Conservation (phyloP, 2,329 filamentous ascomycete genomes). For the Fusarium praegraminearum region DNA sequence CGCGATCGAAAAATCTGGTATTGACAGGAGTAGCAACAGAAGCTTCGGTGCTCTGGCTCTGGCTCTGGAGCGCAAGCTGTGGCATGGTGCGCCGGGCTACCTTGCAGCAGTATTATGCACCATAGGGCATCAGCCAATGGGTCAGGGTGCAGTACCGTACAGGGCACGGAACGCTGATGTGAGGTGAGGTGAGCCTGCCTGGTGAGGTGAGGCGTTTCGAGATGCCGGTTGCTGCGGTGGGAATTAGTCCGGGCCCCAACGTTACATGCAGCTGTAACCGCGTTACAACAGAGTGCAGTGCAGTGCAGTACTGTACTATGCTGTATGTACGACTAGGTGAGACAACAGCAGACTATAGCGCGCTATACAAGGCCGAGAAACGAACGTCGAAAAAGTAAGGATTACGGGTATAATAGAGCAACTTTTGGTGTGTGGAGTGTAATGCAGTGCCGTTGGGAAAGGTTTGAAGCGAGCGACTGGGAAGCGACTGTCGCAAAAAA, state of each 20-base stretch:
- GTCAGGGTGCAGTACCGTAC: conserved; percentile 23
- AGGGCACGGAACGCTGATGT: conserved; percentile 37
- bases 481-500: conserved; percentile 30
- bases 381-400: conserved; percentile 16
- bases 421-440: conserved; percentile 22
- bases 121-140: conserved; percentile 49
- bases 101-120: conserved; percentile 52
- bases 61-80: conserved; percentile 61
- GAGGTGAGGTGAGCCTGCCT: conserved; percentile 28
- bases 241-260: conserved; percentile 42
- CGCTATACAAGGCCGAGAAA: conserved; percentile 11
- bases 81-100: conserved; percentile 60
- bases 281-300: conserved; percentile 21
- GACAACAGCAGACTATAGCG: conserved; percentile 29
- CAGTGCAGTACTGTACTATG: background rate
- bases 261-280: conserved; percentile 45
- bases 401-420: conserved; percentile 24
- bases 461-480: conserved; percentile 36
- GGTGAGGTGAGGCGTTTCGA: conserved; percentile 49
- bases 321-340: conserved; percentile 17
- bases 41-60: conserved; percentile 54
- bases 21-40: conserved; percentile 38
- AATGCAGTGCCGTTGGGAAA: conserved; percentile 34
- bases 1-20: conserved; percentile 21
- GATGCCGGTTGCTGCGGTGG: conserved; percentile 48